These are phyloP conservation scores for Inga oerstediana DNA, from an alignment of 306 rosid species.

Conservation along the genomic window DNA sequence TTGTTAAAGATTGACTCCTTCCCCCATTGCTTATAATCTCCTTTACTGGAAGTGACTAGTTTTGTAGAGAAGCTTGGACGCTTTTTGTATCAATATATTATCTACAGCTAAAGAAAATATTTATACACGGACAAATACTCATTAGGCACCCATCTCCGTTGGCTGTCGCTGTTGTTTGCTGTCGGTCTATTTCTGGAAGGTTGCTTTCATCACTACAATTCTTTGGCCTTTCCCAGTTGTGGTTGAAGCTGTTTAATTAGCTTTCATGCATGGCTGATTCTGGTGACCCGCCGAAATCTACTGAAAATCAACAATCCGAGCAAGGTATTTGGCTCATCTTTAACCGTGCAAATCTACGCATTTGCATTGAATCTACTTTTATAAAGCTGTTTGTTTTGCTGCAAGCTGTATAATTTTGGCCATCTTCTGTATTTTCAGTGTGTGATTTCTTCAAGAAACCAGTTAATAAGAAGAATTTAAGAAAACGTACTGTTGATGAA, in stretches of 20 bases:
- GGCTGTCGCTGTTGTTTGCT: background rate
- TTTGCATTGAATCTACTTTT: background rate
- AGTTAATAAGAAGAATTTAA: conserved; percentile 41
- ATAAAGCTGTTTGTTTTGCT: background rate
- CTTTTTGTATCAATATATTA: too few species aligned
- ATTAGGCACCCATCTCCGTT: background rate
- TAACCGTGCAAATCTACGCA: background rate
- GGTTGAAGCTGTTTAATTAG: background rate
- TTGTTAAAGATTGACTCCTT: too few species aligned
- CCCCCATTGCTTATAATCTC: too few species aligned
- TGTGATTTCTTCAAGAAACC: conserved; percentile 52
- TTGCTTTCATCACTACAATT: background rate
- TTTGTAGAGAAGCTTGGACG: too few species aligned
- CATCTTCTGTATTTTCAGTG: conserved; percentile 33
- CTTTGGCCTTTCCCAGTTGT: background rate
- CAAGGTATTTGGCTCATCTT: conserved; percentile 30
- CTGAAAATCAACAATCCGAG: conserved; percentile 32
- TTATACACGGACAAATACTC: too few species aligned
- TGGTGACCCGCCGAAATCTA: conserved; percentile 27
- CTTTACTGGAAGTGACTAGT: too few species aligned
- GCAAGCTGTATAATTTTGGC: background rate
- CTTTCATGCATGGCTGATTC: conserved; percentile 36
- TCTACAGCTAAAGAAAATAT: too few species aligned
- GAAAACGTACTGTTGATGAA: conserved; percentile 36
- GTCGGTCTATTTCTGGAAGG: background rate